Percentiles rank a stretch among this genome's conserved stretches.
These are phyloP conservation scores for Barnettozyma pratensis DNA, from an alignment of 805 yeast species.

Conservation along the genomic window DNA sequence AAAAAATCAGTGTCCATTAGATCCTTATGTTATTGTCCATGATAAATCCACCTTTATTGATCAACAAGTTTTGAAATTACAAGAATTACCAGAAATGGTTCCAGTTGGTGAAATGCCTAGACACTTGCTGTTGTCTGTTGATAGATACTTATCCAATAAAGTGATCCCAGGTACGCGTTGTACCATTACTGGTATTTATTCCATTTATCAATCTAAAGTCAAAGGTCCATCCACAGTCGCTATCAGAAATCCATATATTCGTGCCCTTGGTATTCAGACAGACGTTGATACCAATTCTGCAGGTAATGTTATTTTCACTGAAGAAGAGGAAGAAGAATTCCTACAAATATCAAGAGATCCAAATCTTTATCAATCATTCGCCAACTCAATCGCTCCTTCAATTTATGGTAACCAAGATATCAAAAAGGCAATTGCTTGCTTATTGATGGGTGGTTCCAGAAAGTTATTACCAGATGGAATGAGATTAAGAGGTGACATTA, in stretches of 20 bases:
- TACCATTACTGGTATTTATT: slow-evolving; percentile 86
- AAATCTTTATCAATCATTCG: slow-evolving; percentile 76
- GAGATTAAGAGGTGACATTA: slow-evolving; percentile 95
- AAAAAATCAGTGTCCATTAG: slow-evolving; percentile 70
- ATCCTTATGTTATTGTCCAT: slow-evolving; percentile 90
- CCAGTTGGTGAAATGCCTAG: slow-evolving; percentile 99
- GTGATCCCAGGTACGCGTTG: slow-evolving; percentile 96
- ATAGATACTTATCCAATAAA: slow-evolving; percentile 81
- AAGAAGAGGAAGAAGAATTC: slow-evolving; percentile 93
- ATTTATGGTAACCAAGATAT: slow-evolving; percentile 92
- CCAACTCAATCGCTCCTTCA: slow-evolving; percentile 91
- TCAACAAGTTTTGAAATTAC: slow-evolving; percentile 89
- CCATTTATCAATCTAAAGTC: slow-evolving; percentile 76
- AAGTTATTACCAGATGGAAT: slow-evolving; percentile 91
- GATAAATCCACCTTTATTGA: slow-evolving; percentile 92
- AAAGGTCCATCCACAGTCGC: slow-evolving; percentile 66
- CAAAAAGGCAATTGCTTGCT: slow-evolving; percentile 88
- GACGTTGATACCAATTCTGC: slow-evolving; percentile 70
- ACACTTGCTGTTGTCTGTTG: slow-evolving; percentile 80
- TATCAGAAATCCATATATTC: slow-evolving; percentile 86
- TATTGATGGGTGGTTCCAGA: slow-evolving; percentile 91
- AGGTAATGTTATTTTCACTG: slow-evolving; percentile 62
- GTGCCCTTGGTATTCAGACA: slow-evolving; percentile 79
- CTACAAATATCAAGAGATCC: slow-evolving; percentile 76
- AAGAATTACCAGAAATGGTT: slow-evolving; percentile 97